Percentiles rank a stretch among this genome's conserved stretches.
These are phyloP conservation scores for Coemansia sp. DNA, from an alignment of 192 early-diverging fungal species.

Conservation along the genomic window DNA sequence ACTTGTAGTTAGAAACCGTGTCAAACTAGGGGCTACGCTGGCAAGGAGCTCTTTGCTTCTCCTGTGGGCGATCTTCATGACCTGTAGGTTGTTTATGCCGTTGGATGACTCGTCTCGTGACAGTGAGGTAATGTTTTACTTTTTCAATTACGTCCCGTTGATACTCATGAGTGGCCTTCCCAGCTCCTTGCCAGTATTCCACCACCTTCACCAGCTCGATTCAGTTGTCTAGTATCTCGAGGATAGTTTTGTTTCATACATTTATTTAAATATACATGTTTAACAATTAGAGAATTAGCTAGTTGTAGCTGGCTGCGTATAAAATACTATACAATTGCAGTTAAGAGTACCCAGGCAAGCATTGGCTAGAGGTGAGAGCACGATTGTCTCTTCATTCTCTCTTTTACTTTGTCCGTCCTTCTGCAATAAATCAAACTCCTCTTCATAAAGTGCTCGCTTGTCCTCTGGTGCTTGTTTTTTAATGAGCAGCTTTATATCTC, in stretches of 20 bases:
- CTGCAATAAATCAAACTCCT: background rate
- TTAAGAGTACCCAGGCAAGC: background rate
- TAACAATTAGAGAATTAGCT: background rate
- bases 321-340: background rate
- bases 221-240: background rate
- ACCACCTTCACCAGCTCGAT: background rate
- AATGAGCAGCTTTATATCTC: background rate
- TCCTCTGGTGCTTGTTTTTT: background rate
- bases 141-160: slow-evolving; percentile 18
- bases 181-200: background rate
- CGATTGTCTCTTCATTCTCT: background rate
- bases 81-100: slow-evolving; percentile 7
- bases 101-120: slow-evolving; percentile 11
- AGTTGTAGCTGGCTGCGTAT: background rate
- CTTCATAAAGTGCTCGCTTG: background rate
- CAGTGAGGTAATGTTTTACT: slow-evolving; percentile 18
- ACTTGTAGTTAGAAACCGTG: background rate
- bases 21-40: background rate
- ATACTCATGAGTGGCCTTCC: slow-evolving; percentile 2
- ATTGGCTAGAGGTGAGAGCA: background rate
- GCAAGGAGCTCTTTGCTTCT: slow-evolving; percentile 1
- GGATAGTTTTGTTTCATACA: background rate
- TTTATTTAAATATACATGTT: background rate
- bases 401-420: background rate
- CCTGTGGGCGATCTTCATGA: slow-evolving; percentile 19